These are phyloP conservation scores for Colletotrichum sp. DNA, from an alignment of 2,329 filamentous ascomycete genomes.

Conservation along the genomic window DNA sequence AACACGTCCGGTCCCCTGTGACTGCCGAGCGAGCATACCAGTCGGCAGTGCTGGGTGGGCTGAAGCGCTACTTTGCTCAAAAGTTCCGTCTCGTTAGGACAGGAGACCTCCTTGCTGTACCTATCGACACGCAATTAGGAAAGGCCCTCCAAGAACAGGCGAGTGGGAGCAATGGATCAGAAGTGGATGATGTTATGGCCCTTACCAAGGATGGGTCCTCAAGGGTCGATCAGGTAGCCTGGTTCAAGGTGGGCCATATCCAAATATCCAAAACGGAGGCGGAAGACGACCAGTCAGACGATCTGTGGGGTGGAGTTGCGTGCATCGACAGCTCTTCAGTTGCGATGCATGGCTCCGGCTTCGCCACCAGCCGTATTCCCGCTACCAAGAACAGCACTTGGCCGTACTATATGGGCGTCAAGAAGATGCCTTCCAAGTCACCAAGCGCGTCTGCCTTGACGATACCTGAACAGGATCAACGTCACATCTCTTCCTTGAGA, in stretches of 20 bases:
- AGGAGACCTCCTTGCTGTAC: conserved; percentile 87
- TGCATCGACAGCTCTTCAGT: conserved; percentile 87
- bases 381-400: conserved; percentile 78
- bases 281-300: conserved; percentile 62
- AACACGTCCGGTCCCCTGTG: conserved; percentile 87
- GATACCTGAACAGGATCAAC: conserved; percentile 49
- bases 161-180: conserved; percentile 60
- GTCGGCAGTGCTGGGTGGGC: conserved; percentile 81
- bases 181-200: conserved; percentile 74
- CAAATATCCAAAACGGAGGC: conserved; percentile 57
- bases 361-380: conserved; percentile 81
- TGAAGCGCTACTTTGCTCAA: conserved; percentile 88
- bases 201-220: conserved; percentile 42
- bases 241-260: conserved; percentile 90
- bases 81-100: conserved; percentile 82
- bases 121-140: conserved; percentile 85
- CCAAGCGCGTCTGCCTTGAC: conserved; percentile 43
- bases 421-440: conserved; percentile 62
- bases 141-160: conserved; percentile 77
- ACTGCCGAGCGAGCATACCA: conserved; percentile 87
- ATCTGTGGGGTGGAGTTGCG: conserved; percentile 84
- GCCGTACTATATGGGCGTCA: conserved; percentile 88
- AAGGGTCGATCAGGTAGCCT: conserved; percentile 72
- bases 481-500: conserved; percentile 64
- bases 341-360: conserved; percentile 90